Evolutionary conservation across 1,284 basidiomycete genomes (phyloP).

Genomic region (Microbotryum saponariae): DNA sequence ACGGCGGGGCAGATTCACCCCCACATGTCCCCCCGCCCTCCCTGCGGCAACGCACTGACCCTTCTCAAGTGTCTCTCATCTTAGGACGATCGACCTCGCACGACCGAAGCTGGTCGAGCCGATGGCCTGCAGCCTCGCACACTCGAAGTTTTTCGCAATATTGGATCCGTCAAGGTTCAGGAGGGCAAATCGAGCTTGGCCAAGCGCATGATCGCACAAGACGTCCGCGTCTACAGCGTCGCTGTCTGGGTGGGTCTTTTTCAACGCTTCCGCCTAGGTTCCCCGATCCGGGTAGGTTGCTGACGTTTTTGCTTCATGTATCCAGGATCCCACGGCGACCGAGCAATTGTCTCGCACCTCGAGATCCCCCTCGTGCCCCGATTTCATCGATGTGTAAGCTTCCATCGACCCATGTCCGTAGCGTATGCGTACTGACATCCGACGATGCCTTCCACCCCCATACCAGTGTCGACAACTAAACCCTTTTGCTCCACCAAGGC

Average conservation of each 20-base stretch:
- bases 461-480: constrained; percentile 42
- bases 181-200: constrained; percentile 33
- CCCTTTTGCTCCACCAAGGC: constrained; percentile 44
- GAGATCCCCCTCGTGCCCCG: constrained; percentile 43
- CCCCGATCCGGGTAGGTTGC: too few relatives aligned
- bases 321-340: constrained; percentile 39
- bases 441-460: too few relatives aligned
- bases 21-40: too few relatives aligned
- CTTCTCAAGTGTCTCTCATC: background rate
- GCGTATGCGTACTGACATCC: too few relatives aligned
- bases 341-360: constrained; percentile 40
- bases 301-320: background rate
- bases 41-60: too few relatives aligned
- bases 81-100: constrained; percentile 39
- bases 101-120: constrained; percentile 43
- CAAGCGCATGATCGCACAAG: constrained; percentile 37
- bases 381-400: constrained; percentile 41
- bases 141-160: constrained; percentile 36
- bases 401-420: too few relatives aligned
- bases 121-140: constrained; percentile 43
- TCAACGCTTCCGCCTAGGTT: background rate
- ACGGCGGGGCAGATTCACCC: too few relatives aligned
- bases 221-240: constrained; percentile 41
- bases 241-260: constrained; percentile 40
- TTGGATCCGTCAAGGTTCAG: constrained; percentile 31